Evolutionary conservation across 768 basidiomycete genomes (phyloP), one percentile per base, ranked within the genome.

Genomic region (Clitopilus passeckerianus): DNA sequence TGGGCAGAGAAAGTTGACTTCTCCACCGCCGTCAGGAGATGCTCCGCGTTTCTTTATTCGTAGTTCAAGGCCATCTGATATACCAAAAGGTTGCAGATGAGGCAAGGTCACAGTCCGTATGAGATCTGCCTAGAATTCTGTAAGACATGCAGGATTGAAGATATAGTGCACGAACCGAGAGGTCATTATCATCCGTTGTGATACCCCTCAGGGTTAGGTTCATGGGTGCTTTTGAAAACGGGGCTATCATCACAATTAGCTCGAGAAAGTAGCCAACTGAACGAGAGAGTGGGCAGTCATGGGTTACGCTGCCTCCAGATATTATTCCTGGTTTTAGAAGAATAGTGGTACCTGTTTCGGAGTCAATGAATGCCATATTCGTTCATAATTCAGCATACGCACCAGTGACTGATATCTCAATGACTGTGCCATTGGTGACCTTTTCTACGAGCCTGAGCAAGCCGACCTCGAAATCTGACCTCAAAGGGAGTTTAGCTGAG

Each of bases 331-430:
- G 97, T 70, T 93, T 95, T 54, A 99, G 76, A 16, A 98, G 79
- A 63, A 99, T 79, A 1, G 93, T 86, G 57, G 96, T 98, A 79
- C 95, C 94, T 95, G 64, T 10, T 23, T 16, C 10, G 33, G 59
- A 33, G 54, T 50, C 2, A 14, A 44, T n/a, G 41, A 54, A 56
- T 60, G 41, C 58, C 34, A 54, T 7, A 43, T 58, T 55, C 44
- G 7, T 44, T 22, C 6, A 44, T 18, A 54, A 57, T 15, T 33
- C 10, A 57, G 33, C n/a, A 53, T 53, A 54, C 83, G 57, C 63
- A 90, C 95, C 96, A 20, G 97, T 98, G 6, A 95, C 89, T 1
- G 94, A 96, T 56, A 99, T 98, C 71, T 98, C 97, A 61, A 98
- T 90, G 27, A 92, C 75, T 5, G 92, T 92, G 1, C 96, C 97